phyloP scores from a whole-genome alignment of 75 land plant species.

The Picea glauca region DNA sequence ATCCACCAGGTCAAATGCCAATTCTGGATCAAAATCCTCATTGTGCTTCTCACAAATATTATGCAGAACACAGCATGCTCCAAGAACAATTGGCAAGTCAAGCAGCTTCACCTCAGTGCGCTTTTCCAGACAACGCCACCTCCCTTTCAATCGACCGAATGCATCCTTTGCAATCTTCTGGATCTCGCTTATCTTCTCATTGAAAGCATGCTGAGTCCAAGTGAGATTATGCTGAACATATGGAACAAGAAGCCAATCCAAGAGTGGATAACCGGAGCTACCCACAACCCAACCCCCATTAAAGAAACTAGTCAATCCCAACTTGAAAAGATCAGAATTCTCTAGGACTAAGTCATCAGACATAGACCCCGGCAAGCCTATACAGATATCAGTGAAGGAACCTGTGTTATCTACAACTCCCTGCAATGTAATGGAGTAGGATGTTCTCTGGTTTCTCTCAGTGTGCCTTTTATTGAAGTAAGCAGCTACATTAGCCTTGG shows the following conservation, averaged over 20 bases:
- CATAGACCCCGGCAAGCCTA: constrained; percentile 95
- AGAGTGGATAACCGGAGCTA: constrained; percentile 66
- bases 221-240: constrained; percentile 76
- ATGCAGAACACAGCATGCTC: constrained; percentile 94
- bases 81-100: constrained; percentile 88
- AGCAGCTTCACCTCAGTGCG: constrained; percentile 94
- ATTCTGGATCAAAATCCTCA: constrained; percentile 65
- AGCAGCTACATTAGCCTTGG: constrained; percentile 85
- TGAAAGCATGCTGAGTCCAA: constrained; percentile 94
- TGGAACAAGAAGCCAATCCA: constrained; percentile 95
- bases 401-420: constrained; percentile 86
- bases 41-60: constrained; percentile 81
- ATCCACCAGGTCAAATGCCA: constrained; percentile 52
- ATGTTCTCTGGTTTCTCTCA: constrained; percentile 90
- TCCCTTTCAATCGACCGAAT: constrained; percentile 73
- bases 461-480: constrained; percentile 94
- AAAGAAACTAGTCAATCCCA: constrained; percentile 52
- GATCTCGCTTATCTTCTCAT: constrained; percentile 76
- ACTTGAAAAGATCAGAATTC: constrained; percentile 65
- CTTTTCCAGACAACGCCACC: constrained; percentile 89
- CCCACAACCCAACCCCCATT: constrained; percentile 80
- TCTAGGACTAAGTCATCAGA: constrained; percentile 87
- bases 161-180: constrained; percentile 55
- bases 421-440: constrained; percentile 94
- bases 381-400: constrained; percentile 85